Evolutionary conservation across 1,139 yeast genomes (phyloP), one percentile per base, ranked within the genome.

Genomic region (Wickerhamomyces sp.): DNA sequence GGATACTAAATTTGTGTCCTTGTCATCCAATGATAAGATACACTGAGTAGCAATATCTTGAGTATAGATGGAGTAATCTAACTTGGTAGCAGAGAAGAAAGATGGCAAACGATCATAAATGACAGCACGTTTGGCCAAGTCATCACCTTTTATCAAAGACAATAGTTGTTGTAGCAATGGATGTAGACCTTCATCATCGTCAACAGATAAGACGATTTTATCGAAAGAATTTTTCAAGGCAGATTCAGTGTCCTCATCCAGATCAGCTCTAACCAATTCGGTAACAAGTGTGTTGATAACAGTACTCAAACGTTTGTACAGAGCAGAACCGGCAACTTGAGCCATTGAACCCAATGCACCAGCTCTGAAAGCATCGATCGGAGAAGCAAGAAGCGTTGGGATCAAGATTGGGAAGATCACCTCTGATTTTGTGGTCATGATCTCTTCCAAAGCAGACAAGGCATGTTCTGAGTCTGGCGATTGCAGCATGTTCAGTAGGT

Each of bases 371-470:
- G 77, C 68, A 49, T 87, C 88, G 43, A 91, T 78, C 9, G 96
- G 96, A 9, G 89, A 80, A 9, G 78, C 58, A 54, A 89, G 68
- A 55, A 93, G 70, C 0, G 95, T 75, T 33, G 98, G 97, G 41
- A 91, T 73, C 56, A 91, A 72, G 36, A 87, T 83, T 37, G 98
- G 97, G 89, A 93, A 88, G 41, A 91, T 86, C 3, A 85, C 79
- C 42, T 87, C 94, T 6, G 96, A 75, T 57, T 87, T 85, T 11
- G 89, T 80, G 6, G 93, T 76, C 95, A 93, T 87, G 51, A 91
- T 83, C 56, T 88, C 97, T 61, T 84, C 81, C 48, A 93, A 70
- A 4, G 98, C 98, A 38, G 81, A 70, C 46, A 91, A 71, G 0
- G 98, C 96, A 54, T 78, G 74, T 36, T 78, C 89, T 1, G 89